Percentiles rank a stretch among this genome's conserved stretches.
phyloP scores from a whole-genome alignment of 2,329 filamentous ascomycete genomes.

The Aspergillus sojae region DNA sequence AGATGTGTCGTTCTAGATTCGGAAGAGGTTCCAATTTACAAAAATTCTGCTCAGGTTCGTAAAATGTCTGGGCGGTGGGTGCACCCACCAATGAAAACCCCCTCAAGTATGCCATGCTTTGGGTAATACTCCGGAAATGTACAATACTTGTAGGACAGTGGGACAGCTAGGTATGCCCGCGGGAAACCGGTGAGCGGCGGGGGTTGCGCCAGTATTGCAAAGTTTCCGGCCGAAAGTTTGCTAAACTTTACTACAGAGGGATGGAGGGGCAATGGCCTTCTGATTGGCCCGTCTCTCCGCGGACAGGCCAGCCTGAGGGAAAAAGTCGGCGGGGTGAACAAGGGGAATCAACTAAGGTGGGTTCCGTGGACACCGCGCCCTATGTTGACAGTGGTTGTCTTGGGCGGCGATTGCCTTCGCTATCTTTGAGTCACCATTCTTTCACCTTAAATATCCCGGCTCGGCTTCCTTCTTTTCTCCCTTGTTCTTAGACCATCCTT shows the following conservation, averaged over 20 bases:
- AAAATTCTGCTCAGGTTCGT: neutral
- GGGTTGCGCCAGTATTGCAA: conserved; percentile 3
- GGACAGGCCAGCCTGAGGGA: conserved; percentile 11
- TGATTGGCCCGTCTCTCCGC: conserved; percentile 19
- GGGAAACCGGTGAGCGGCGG: conserved; percentile 7
- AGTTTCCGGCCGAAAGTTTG: conserved; percentile 5
- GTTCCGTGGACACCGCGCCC: conserved; percentile 27
- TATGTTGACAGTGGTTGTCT: neutral
- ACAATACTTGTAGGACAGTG: neutral
- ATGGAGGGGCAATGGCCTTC: conserved; percentile 13
- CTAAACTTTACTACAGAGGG: neutral
- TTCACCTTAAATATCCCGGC: conserved; percentile 7
- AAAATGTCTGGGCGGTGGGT: neutral
- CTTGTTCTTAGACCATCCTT: conserved; percentile 4
- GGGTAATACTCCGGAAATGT: neutral
- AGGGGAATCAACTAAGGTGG: neutral
- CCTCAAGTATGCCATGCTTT: neutral
- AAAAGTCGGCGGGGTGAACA: conserved; percentile 23
- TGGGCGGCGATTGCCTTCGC: neutral
- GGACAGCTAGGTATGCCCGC: conserved; percentile 1
- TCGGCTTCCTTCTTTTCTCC: conserved; percentile 6
- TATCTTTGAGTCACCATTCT: conserved; percentile 15
- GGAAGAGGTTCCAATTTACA: neutral
- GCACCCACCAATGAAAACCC: neutral
- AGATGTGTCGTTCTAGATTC: neutral